Base-by-base conservation (phyloP, 2,329 filamentous ascomycete genomes). In the Xylaria sp. region DNA sequence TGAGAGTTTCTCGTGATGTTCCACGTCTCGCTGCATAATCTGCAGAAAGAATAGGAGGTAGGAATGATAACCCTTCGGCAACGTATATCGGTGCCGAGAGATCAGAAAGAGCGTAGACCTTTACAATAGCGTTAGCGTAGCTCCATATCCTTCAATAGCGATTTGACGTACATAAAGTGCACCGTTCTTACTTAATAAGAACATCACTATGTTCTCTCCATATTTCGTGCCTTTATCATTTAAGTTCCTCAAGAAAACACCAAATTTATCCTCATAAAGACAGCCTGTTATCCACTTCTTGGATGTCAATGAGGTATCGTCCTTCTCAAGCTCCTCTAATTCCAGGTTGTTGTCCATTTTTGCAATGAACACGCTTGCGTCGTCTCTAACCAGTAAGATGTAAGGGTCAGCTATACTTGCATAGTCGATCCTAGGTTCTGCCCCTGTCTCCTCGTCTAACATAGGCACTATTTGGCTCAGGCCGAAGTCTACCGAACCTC, bases 401-500 rank as follows among this genome's bases (percentile, higher is more conserved):
- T 94, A 98, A 0, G 94, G 94, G 74, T 98, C 95, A 23, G 89
- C 89, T 75, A 98, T 94, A 78, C 92, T 97, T 46, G 93, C 92
- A 76, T 90, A 92, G 55, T 94, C 83, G 51, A 96, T 91, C 63
- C 91, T 87, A 4, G 93, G 91, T 75, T 97, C 93, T 23, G 88
- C 90, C 13, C 92, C 94, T 0, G 91, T 94, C 72, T 96, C 93
- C 75, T 97, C 96, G 75, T 98, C 96, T 70, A 93, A 88, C 87
- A 98, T 94, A 0, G 94, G 94, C 59, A 98, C 87, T 64, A 99
- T 98, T 77, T 98, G 95, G 55, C 91, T 91, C 63, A 99, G 86
- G 12, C 92, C 93, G 68, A 99, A 88, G 79, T 97, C 93, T 94
- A 76, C 1, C n/a, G 8, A 75, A 15, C 52, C 61, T 67, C 37